Base-by-base conservation (phyloP, 192 early-diverging fungal species). In the Fimicolochytrium jonesii region DNA sequence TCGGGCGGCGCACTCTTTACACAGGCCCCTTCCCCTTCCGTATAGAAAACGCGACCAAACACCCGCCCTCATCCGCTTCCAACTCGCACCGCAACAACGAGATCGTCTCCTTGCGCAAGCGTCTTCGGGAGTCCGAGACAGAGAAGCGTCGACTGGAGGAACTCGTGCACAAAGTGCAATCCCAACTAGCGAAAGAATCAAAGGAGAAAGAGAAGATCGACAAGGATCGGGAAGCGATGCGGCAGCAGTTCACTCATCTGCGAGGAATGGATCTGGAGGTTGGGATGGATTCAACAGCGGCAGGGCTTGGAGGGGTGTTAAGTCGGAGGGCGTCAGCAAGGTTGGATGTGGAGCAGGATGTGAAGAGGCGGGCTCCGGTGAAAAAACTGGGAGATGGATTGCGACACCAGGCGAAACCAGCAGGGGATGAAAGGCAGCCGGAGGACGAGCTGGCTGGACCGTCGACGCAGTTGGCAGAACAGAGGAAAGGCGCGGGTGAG, bases 221-320 rank as follows among this genome's bases (percentile, higher is more conserved):
- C 20, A 45, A n/a, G 4, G 62, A 64, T n/a, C 20, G 20, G 11
- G 41, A 53, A 17, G 42, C 23, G 5, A 17, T 64, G 49, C 18
- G 62, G 13, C 39, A 46, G 25, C 62, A 64, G 49, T 64, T 64
- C 32, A 44, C 43, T 18, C 62, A 64, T 55, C 31, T 64, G 1
- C 13, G 32, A 18, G 51, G 43, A 31, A 18, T 45, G 31, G 44
- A 55, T 55, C 32, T 9, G 51, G 52, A 7, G 26, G 34, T 4
- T 34, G 30, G 31, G 34, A 13, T 3, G 53, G 53, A 31, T n/a
- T n/a, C n/a, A n/a, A n/a, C n/a, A n/a, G n/a, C n/a, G n/a, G n/a
- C n/a, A n/a, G n/a, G n/a, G n/a, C n/a, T n/a, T n/a, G n/a, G n/a
- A n/a, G n/a, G n/a, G n/a, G n/a, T n/a, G n/a, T n/a, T n/a, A n/a